Evolutionary conservation across 768 basidiomycete genomes (phyloP), one percentile per base, ranked within the genome.

Genomic region (Mrakia frigida): DNA sequence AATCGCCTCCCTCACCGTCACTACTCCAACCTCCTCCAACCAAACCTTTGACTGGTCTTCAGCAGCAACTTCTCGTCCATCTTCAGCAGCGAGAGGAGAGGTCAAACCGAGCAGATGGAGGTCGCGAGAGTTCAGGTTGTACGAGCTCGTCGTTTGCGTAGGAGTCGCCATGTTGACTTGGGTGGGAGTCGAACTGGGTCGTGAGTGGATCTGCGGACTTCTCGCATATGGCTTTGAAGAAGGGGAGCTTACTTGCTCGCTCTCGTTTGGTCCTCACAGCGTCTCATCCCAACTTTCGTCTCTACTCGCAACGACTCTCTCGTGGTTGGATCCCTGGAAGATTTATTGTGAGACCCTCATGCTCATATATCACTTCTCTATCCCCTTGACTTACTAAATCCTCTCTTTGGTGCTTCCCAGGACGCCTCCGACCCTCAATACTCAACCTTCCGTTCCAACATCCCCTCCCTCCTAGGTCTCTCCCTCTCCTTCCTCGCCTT

Each of bases 351-450:
- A 56, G 46, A 43, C 43, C 43, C 10, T 11, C 70, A 6, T 61
- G 16, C 31, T 35, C 35, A 3, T 33, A 1, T 56, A n/a, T 6
- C 50, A 21, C 46, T 4, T 5, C 7, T 14, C n/a, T 3, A 28
- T n/a, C 25, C 70, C 28, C 9, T 46, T 28, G 73, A 35, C 61
- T 18, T n/a, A n/a, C 21, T 35, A 53, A 10, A 9, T 18, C 25
- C 46, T 60, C 65, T 37, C 61, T 63, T 7, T 33, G n/a, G n/a
- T n/a, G n/a, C n/a, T 52, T 23, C 33, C 14, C 79, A 98, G 96
- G 97, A 99, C 83, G 92, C 91, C 81, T 93, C 92, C 78, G 97
- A 98, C 81, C 85, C 87, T 0, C 97, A 98, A 85, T 98, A 94
- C 82, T 90, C 91, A 35, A 87, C 89, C 4, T 97, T 99, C 83